Percentiles rank a stretch among this genome's conserved stretches.
These are phyloP conservation scores for Calycina herbarum DNA, from an alignment of 2,329 filamentous ascomycete genomes.

Conservation along the genomic window DNA sequence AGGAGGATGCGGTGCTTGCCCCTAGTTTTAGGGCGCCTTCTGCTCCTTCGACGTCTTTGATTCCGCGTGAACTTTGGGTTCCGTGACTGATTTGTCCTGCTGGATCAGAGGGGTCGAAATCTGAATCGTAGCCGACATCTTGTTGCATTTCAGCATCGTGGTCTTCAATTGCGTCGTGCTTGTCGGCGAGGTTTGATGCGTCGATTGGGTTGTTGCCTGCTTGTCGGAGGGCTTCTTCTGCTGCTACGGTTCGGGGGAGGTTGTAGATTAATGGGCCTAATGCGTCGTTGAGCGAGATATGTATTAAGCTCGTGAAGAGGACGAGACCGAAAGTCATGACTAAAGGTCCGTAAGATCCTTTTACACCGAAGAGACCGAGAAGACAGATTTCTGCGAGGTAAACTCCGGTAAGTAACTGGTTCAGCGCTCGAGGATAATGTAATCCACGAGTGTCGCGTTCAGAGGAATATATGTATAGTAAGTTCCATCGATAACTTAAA, in stretches of 20 bases:
- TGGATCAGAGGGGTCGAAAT: constrained; percentile 32
- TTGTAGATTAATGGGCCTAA: constrained; percentile 34
- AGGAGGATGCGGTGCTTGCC: constrained; percentile 14
- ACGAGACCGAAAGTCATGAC: constrained; percentile 58
- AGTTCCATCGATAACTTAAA: constrained; percentile 64
- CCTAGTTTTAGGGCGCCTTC: constrained; percentile 23
- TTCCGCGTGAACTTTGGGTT: constrained; percentile 18
- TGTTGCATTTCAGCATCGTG: constrained; percentile 34
- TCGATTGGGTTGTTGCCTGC: constrained; percentile 22
- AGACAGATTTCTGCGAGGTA: constrained; percentile 63
- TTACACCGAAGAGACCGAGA: constrained; percentile 63
- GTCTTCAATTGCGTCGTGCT: constrained; percentile 19
- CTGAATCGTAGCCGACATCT: constrained; percentile 33
- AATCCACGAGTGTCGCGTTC: constrained; percentile 65
- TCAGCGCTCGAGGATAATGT: constrained; percentile 61
- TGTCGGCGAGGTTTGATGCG: constrained; percentile 23
- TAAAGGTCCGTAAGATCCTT: constrained; percentile 52
- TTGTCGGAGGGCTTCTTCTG: constrained; percentile 29
- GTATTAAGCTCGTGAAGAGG: constrained; percentile 55
- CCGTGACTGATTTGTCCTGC: constrained; percentile 26
- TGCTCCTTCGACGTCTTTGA: constrained; percentile 24
- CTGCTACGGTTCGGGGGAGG: constrained; percentile 35
- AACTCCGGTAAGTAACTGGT: constrained; percentile 62
- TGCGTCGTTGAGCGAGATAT: constrained; percentile 42
- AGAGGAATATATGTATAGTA: constrained; percentile 62